phyloP scores from a whole-genome alignment of 73 alveolate species.

The Stentor coeruleus region DNA sequence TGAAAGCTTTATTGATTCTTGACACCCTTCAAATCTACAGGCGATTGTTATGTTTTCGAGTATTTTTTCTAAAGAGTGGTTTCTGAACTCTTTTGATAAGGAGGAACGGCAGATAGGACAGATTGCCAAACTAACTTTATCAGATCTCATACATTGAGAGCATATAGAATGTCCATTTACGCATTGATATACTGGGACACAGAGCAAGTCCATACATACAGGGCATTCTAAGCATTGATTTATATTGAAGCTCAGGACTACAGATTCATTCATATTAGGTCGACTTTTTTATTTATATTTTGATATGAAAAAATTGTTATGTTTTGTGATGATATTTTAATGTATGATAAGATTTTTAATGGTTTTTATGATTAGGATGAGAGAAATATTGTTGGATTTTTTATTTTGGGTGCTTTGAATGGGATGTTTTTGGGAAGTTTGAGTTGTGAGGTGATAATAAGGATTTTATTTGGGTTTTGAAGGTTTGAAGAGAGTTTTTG shows the following conservation, averaged over 20 bases:
- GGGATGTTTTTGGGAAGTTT: too few species aligned
- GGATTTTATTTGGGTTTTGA: too few species aligned
- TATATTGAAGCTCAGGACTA: not conserved
- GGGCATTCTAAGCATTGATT: not conserved
- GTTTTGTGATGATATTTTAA: too few species aligned
- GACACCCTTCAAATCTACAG: constrained; percentile 21
- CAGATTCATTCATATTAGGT: not conserved
- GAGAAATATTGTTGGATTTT: too few species aligned
- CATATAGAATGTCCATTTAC: constrained; percentile 12
- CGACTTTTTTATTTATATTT: too few species aligned
- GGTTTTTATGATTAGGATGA: too few species aligned
- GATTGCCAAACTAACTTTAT: too few species aligned
- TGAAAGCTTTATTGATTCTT: not conserved
- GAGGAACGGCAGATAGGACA: constrained; percentile 3
- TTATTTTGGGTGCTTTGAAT: too few species aligned
- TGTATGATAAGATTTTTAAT: too few species aligned
- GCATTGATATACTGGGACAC: constrained; percentile 17
- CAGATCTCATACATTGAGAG: not conserved
- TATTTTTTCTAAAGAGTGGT: not conserved
- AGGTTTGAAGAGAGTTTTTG: too few species aligned
- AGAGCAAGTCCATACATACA: not conserved
- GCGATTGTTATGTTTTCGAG: not conserved
- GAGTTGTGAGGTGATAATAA: too few species aligned
- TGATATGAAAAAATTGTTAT: too few species aligned
- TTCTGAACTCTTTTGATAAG: not conserved